phyloP scores from a whole-genome alignment of 2,329 filamentous ascomycete genomes.

The Aspergillus brunneoviolaceus region DNA sequence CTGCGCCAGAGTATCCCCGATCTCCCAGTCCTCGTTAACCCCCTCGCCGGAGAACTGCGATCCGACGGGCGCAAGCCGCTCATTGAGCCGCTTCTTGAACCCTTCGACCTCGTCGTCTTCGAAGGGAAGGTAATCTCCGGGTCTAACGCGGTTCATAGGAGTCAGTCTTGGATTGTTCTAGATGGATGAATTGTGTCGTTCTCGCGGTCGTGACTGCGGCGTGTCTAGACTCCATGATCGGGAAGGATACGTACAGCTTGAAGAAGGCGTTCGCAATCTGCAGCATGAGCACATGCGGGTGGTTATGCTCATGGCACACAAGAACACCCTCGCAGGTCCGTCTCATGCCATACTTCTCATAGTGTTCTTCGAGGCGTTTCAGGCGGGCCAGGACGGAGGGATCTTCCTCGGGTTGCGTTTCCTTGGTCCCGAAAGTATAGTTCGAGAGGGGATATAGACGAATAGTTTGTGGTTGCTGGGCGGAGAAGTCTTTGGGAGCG shows the following conservation, averaged over 20 bases:
- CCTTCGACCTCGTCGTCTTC: constrained; percentile 86
- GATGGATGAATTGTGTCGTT: not conserved
- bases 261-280: constrained; percentile 99
- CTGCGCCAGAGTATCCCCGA: constrained; percentile 91
- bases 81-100: constrained; percentile 92
- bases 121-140: constrained; percentile 87
- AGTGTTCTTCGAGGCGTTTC: constrained; percentile 95
- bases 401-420: constrained; percentile 96
- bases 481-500: constrained; percentile 79
- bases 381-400: constrained; percentile 90
- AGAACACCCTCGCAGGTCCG: constrained; percentile 95
- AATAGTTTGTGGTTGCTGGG: constrained; percentile 84
- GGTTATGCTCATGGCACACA: constrained; percentile 98
- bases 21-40: constrained; percentile 89
- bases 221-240: not conserved
- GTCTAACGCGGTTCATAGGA: constrained; percentile 47
- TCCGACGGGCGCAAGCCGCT: constrained; percentile 88
- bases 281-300: constrained; percentile 97
- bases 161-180: not conserved
- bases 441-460: constrained; percentile 93
- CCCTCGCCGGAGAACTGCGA: constrained; percentile 77
- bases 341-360: constrained; percentile 87
- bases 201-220: not conserved
- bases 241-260: constrained; percentile 65
- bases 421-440: constrained; percentile 98